Evolutionary conservation across 345 rosid species (phyloP).

Genomic region (Populus pruinosa): DNA sequence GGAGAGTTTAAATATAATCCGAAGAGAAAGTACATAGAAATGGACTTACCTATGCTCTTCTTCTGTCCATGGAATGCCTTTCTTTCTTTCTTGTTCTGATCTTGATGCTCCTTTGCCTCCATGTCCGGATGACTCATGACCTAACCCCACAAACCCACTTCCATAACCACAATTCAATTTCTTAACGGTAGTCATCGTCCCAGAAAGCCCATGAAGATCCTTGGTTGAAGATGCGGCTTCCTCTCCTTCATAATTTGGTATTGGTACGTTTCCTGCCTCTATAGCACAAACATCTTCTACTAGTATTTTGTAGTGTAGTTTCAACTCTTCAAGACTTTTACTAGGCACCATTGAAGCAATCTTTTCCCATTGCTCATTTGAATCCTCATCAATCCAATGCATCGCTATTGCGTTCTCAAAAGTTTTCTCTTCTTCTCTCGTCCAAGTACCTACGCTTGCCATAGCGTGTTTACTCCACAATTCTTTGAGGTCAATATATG

Average conservation of each 20-base stretch:
- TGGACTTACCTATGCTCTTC: constrained; percentile 82
- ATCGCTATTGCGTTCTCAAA: constrained; percentile 76
- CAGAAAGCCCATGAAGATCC: constrained; percentile 38
- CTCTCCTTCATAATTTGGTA: constrained; percentile 58
- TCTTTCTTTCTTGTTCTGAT: constrained; percentile 81
- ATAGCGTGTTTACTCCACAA: constrained; percentile 16
- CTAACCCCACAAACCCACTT: constrained; percentile 43
- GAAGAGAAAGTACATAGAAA: not conserved
- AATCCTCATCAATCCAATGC: constrained; percentile 48
- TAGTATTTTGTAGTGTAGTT: constrained; percentile 55
- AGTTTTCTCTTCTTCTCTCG: constrained; percentile 75
- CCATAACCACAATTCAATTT: constrained; percentile 38
- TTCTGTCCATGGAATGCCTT: constrained; percentile 97
- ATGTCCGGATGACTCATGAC: constrained; percentile 47
- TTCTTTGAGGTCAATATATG: not conserved
- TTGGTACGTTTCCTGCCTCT: constrained; percentile 58
- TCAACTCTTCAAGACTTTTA: constrained; percentile 51
- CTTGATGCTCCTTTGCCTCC: constrained; percentile 56
- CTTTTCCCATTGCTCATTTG: constrained; percentile 58
- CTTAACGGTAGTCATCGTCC: constrained; percentile 33
- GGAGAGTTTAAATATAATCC: not conserved
- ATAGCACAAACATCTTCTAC: constrained; percentile 70
- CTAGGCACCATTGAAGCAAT: constrained; percentile 67
- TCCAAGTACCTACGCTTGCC: constrained; percentile 59
- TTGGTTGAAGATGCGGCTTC: constrained; percentile 43